Conservation (phyloP, 805 yeast genomes). For the Starmerella kuoi region DNA sequence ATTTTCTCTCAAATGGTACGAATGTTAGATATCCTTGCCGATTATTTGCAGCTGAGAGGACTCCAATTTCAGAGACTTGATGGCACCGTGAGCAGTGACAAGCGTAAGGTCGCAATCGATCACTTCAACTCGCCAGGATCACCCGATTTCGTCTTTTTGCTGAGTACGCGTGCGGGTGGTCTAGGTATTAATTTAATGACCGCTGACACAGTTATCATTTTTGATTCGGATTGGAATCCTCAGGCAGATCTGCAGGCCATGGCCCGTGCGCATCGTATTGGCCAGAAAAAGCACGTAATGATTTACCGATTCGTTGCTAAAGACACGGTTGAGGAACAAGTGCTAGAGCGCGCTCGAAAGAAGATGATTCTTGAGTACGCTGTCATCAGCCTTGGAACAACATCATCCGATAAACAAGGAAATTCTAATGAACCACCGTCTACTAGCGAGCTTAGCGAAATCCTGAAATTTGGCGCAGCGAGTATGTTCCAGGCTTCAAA, state of each 20-base stretch:
- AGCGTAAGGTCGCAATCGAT: slow-evolving; percentile 87
- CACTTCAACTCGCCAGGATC: slow-evolving; percentile 92
- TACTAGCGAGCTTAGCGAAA: slow-evolving; percentile 76
- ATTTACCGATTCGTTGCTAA: slow-evolving; percentile 96
- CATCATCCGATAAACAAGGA: slow-evolving; percentile 45
- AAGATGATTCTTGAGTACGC: slow-evolving; percentile 98
- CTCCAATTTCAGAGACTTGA: slow-evolving; percentile 83
- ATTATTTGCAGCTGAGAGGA: slow-evolving; percentile 78
- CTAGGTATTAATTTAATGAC: slow-evolving; percentile 97
- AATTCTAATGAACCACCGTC: slow-evolving; percentile 47
- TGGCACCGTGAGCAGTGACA: slow-evolving; percentile 92
- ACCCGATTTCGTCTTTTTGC: slow-evolving; percentile 75
- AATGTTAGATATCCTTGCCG: slow-evolving; percentile 89
- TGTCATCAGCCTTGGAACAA: slow-evolving; percentile 90
- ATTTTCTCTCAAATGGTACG: slow-evolving; percentile 97
- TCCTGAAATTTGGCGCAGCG: slow-evolving; percentile 95
- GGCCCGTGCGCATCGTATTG: slow-evolving; percentile 97
- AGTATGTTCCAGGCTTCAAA: slow-evolving; percentile 94
- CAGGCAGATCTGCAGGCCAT: slow-evolving; percentile 98
- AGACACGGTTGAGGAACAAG: slow-evolving; percentile 96
- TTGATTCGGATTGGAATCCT: slow-evolving; percentile 91
- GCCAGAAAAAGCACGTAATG: slow-evolving; percentile 97
- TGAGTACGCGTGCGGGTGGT: slow-evolving; percentile 98
- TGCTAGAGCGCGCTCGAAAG: slow-evolving; percentile 88
- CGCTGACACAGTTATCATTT: slow-evolving; percentile 95